Conservation (phyloP, 306 rosid genomes). For the Gleditsia sinensis region DNA sequence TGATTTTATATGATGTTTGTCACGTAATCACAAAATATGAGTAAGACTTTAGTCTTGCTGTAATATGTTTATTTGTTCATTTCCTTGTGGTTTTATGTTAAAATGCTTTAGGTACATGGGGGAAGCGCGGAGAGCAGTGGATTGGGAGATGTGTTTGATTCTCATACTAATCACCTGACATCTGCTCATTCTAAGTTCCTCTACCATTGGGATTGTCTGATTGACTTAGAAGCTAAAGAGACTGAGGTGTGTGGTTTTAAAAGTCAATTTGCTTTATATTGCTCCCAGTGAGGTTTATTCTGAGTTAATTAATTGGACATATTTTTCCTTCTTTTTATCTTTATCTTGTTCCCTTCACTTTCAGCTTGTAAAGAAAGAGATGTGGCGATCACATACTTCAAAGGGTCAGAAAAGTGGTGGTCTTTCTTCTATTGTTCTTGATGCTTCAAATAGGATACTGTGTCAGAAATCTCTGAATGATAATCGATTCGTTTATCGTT, state of each 20-base stretch:
- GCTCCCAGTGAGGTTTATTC: conserved; percentile 9
- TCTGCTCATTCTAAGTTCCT: conserved; percentile 64
- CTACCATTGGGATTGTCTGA: conserved; percentile 81
- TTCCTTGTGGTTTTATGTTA: conserved; percentile 9
- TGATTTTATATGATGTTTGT: conserved; percentile 11
- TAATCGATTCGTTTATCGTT: conserved; percentile 63
- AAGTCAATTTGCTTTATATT: conserved; percentile 14
- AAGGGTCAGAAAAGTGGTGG: conserved; percentile 48
- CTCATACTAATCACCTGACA: conserved; percentile 65
- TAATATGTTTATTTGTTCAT: conserved; percentile 15
- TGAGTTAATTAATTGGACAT: conserved; percentile 9
- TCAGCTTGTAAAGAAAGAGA: conserved; percentile 71
- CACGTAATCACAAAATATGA: conserved; percentile 18
- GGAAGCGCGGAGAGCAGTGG: conserved; percentile 77
- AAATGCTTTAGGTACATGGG: conserved; percentile 66
- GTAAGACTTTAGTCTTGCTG: conserved; percentile 13
- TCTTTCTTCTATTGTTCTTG: conserved; percentile 78
- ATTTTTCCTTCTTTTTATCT: background rate
- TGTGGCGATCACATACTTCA: conserved; percentile 61
- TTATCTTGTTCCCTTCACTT: conserved; percentile 9
- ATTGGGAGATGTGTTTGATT: conserved; percentile 66
- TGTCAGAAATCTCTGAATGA: conserved; percentile 49
- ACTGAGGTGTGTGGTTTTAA: conserved; percentile 70
- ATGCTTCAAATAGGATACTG: conserved; percentile 56
- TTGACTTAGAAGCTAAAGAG: conserved; percentile 89